Evolutionary conservation across 2,329 filamentous ascomycete genomes (phyloP).

Genomic region (Cladophialophora bantiana): DNA sequence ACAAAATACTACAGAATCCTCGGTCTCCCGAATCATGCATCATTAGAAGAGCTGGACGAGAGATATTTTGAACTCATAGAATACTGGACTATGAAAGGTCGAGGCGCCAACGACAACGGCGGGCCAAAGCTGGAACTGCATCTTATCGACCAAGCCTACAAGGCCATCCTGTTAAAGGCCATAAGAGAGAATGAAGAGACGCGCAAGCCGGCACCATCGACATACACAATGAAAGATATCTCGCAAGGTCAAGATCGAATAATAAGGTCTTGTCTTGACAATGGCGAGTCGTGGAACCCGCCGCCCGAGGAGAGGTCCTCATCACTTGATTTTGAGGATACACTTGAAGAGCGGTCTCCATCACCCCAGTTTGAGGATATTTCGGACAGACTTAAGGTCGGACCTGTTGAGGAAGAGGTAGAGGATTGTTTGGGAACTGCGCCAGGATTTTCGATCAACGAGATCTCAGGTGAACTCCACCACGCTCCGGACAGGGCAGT

Average conservation of each 20-base stretch:
- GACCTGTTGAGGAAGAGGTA: background rate
- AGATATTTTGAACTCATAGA: constrained; percentile 30
- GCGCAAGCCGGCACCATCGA: background rate
- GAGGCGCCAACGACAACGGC: background rate
- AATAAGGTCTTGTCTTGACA: constrained; percentile 6
- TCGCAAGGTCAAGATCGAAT: constrained; percentile 31
- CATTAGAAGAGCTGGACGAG: constrained; percentile 28
- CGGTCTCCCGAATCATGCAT: constrained; percentile 14
- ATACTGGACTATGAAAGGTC: constrained; percentile 17
- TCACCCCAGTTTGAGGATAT: constrained; percentile 1
- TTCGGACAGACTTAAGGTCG: background rate
- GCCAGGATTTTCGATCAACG: constrained; percentile 24
- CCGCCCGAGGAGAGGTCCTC: constrained; percentile 9
- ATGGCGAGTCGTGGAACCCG: constrained; percentile 24
- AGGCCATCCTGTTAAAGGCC: constrained; percentile 19
- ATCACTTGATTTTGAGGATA: background rate
- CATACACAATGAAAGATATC: constrained; percentile 25
- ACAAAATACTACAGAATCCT: constrained; percentile 15
- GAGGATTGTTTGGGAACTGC: background rate
- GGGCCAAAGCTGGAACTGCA: constrained; percentile 10
- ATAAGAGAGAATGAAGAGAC: constrained; percentile 4
- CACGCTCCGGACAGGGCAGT: constrained; percentile 57
- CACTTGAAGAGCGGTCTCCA: constrained; percentile 1
- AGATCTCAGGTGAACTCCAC: constrained; percentile 56
- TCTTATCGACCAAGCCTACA: constrained; percentile 30